Conservation (phyloP, 108 stramenopile species). For the Mediolabrus comicus region DNA sequence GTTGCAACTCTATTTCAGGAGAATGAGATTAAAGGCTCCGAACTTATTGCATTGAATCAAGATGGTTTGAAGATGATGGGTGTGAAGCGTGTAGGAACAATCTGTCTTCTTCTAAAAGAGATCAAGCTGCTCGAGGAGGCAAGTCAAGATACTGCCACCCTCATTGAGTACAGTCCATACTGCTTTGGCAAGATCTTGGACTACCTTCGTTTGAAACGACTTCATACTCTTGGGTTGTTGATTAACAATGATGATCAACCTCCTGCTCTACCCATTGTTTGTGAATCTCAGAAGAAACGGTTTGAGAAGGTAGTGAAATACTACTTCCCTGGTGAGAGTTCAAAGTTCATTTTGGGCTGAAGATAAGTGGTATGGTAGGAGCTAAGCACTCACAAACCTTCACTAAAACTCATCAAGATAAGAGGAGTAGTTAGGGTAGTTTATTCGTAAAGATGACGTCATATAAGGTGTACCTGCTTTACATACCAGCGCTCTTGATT, state of each 20-base stretch:
- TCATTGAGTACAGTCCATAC: conserved; percentile 9
- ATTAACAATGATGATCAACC: no score
- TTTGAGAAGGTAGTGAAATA: conserved; percentile 27
- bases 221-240: background rate
- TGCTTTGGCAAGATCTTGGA: background rate
- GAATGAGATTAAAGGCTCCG: conserved; percentile 11
- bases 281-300: conserved; percentile 6
- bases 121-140: conserved; percentile 22
- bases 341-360: conserved; percentile 1
- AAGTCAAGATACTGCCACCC: conserved; percentile 1
- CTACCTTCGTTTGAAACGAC: conserved; percentile 6
- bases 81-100: conserved; percentile 8
- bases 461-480: no score
- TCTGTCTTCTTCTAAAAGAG: conserved; percentile 9
- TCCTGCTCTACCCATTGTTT: conserved; percentile 4
- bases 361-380: no score
- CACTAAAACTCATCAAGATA: no score
- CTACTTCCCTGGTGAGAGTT: conserved; percentile 12
- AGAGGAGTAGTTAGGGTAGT: no score
- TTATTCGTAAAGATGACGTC: no score
- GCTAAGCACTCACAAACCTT: no score
- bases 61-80: conserved; percentile 17
- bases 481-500: no score
- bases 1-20: background rate
- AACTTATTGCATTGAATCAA: conserved; percentile 9